These are phyloP conservation scores for Schizosaccharomyces pombe DNA, from an alignment of 805 yeast genomes.

Conservation along the genomic window DNA sequence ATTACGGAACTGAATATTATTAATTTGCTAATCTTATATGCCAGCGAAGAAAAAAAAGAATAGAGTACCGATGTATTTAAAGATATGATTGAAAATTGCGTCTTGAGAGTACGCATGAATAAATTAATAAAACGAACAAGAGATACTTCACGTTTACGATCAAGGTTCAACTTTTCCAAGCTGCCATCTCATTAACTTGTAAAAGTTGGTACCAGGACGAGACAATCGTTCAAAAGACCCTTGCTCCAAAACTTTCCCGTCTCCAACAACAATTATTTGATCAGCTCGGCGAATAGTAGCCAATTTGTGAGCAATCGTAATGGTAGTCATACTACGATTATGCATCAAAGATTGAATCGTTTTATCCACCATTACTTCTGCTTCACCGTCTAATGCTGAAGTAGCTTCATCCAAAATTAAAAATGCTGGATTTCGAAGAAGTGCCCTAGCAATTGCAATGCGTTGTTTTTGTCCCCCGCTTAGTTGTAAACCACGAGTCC, in stretches of 20 bases:
- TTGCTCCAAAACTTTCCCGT: conserved; percentile 53
- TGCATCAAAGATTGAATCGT: conserved; percentile 35
- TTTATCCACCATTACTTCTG: conserved; percentile 63
- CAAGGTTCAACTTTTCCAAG: too few relatives aligned
- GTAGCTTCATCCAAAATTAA: conserved; percentile 84
- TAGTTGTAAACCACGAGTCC: conserved; percentile 67
- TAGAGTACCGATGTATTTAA: too few relatives aligned
- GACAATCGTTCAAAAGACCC: conserved; percentile 35
- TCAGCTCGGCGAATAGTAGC: conserved; percentile 71
- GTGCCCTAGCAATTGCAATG: conserved; percentile 71
- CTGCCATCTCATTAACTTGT: conserved; percentile 8
- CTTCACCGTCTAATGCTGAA: conserved; percentile 71
- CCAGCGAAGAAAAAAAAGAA: too few relatives aligned
- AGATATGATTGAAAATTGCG: too few relatives aligned
- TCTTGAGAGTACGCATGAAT: too few relatives aligned
- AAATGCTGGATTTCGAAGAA: conserved; percentile 56
- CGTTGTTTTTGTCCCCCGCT: conserved; percentile 93
- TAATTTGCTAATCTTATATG: too few relatives aligned
- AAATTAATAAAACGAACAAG: too few relatives aligned
- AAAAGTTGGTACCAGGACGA: conserved; percentile 14
- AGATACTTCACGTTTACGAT: too few relatives aligned
- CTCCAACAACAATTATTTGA: conserved; percentile 54
- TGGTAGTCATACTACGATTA: conserved; percentile 41
- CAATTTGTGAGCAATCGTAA: conserved; percentile 77
- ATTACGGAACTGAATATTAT: too few relatives aligned